A percentile compares a stretch with the other conserved stretches of the same genome.
Conservation (phyloP, 306 rosid genomes). For the Sphenostylis stenocarpa region DNA sequence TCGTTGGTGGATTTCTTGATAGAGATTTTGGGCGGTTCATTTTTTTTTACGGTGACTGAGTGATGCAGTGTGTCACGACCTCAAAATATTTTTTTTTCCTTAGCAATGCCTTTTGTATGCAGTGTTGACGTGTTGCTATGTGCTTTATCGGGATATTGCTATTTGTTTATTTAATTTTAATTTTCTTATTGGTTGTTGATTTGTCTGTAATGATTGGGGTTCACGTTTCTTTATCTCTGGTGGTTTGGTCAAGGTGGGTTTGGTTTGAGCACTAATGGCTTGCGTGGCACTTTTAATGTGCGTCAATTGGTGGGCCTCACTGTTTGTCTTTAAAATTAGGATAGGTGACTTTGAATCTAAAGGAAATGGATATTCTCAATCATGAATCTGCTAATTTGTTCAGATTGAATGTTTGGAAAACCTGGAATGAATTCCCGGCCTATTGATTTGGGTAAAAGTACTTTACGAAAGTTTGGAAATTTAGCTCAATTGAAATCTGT, state of each 20-base stretch:
- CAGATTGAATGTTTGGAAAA: too few species aligned
- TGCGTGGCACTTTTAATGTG: not conserved
- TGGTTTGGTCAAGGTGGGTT: too few species aligned
- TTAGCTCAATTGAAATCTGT: too few species aligned
- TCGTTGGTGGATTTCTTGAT: slow-evolving; percentile 2
- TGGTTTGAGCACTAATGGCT: slow-evolving; percentile 46
- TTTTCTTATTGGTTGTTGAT: not conserved
- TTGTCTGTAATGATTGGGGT: not conserved
- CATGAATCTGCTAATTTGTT: too few species aligned
- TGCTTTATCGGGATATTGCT: not conserved
- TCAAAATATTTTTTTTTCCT: not conserved
- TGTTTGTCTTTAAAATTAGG: not conserved
- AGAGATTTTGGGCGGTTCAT: not conserved
- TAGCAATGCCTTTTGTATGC: not conserved
- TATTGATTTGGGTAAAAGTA: too few species aligned
- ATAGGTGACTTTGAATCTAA: slow-evolving; percentile 8
- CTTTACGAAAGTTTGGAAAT: too few species aligned
- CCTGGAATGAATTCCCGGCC: too few species aligned
- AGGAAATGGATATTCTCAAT: too few species aligned
- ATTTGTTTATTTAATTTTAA: not conserved
- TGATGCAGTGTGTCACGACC: not conserved
- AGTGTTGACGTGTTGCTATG: not conserved
- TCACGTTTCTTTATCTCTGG: not conserved
- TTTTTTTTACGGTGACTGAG: slow-evolving; percentile 18
- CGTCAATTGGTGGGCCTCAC: slow-evolving; percentile 26